phyloP scores from a whole-genome alignment of 768 basidiomycete genomes.

The Udeniomyces megalosporus region DNA sequence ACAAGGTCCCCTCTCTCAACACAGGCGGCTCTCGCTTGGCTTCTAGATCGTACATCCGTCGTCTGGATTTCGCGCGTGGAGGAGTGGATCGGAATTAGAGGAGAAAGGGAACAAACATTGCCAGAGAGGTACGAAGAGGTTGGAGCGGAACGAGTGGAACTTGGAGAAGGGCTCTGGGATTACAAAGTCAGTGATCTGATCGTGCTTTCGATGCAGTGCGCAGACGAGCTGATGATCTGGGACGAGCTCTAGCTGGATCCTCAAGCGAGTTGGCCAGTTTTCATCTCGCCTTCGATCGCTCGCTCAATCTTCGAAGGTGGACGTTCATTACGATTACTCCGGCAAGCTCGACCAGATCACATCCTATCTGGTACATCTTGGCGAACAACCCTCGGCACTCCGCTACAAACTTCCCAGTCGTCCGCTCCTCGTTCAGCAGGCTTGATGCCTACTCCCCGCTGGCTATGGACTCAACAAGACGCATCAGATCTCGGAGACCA shows the following conservation, averaged over 20 bases:
- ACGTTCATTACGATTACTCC: slow-evolving; percentile 50
- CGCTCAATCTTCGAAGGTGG: slow-evolving; percentile 47
- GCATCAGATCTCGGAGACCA: background rate
- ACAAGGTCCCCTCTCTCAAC: slow-evolving; percentile 38
- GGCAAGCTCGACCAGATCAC: slow-evolving; percentile 49
- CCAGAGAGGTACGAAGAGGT: background rate
- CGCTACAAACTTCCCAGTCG: background rate
- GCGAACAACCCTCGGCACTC: slow-evolving; percentile 33
- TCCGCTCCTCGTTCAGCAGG: slow-evolving; percentile 21
- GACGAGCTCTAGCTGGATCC: slow-evolving; percentile 22
- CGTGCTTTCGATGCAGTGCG: background rate
- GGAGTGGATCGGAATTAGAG: slow-evolving; percentile 40
- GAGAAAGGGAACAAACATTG: background rate
- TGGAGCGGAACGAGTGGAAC: background rate
- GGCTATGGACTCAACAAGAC: slow-evolving; percentile 42
- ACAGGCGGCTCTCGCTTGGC: slow-evolving; percentile 45
- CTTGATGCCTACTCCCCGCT: slow-evolving; percentile 37
- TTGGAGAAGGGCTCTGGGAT: background rate
- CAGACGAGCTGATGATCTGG: slow-evolving; percentile 25
- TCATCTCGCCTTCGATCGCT: slow-evolving; percentile 42
- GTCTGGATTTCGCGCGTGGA: slow-evolving; percentile 48
- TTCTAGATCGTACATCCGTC: slow-evolving; percentile 47
- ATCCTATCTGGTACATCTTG: slow-evolving; percentile 35
- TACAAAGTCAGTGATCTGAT: background rate
- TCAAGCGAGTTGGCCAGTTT: slow-evolving; percentile 35